Evolutionary conservation across 2,329 filamentous ascomycete genomes (phyloP).

Genomic region (Calonectria henricotiae): DNA sequence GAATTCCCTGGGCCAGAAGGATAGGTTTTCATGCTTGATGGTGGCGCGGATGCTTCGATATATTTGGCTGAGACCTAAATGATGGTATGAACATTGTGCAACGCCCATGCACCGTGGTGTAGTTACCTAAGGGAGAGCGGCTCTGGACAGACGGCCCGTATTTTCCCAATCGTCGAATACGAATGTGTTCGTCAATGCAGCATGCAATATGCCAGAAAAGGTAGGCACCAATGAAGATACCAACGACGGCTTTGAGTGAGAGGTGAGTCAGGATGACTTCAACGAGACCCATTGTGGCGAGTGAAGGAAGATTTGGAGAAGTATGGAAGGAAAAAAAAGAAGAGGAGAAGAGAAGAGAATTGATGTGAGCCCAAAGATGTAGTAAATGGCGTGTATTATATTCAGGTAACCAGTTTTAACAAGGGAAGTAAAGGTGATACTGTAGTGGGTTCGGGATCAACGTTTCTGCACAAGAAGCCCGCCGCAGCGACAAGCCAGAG

Average conservation of each 20-base stretch:
- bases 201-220: conserved; percentile 58
- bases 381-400: not conserved
- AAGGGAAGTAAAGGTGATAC: not conserved
- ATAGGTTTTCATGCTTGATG: conserved; percentile 70
- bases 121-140: conserved; percentile 66
- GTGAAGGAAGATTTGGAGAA: not conserved
- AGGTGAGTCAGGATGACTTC: conserved; percentile 65
- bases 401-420: not conserved
- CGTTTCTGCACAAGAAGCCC: not conserved
- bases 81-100: not conserved
- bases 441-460: not conserved
- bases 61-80: conserved; percentile 75
- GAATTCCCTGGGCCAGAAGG: conserved; percentile 75
- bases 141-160: conserved; percentile 59
- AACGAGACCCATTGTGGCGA: conserved; percentile 65
- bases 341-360: not conserved
- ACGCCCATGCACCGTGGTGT: not conserved
- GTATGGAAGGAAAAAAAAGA: not conserved
- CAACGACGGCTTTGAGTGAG: conserved; percentile 61
- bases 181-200: conserved; percentile 62
- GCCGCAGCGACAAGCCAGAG: not conserved
- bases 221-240: conserved; percentile 59
- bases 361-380: not conserved
- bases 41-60: conserved; percentile 70
- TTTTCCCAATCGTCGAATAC: conserved; percentile 65